These are phyloP conservation scores for Chrysanthemum lavandulifolium DNA, from an alignment of 129 eudicot genomes.

Conservation along the genomic window DNA sequence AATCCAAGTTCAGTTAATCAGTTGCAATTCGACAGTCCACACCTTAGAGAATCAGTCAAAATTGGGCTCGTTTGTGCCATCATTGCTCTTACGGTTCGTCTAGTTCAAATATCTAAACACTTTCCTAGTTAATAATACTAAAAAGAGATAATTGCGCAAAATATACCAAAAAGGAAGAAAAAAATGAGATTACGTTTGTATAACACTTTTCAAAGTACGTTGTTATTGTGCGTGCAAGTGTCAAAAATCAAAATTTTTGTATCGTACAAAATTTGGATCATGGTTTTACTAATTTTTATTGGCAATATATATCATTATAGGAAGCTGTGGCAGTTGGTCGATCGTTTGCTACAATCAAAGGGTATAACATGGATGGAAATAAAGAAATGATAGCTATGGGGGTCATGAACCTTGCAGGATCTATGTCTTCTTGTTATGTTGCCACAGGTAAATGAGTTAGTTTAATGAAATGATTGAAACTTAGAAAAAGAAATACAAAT, in stretches of 20 bases:
- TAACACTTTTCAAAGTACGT: too few relatives aligned
- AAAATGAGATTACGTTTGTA: too few relatives aligned
- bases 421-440: constrained; percentile 80
- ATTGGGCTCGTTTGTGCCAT: constrained; percentile 51
- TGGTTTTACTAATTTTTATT: not conserved
- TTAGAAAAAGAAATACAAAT: not conserved
- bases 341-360: constrained; percentile 75
- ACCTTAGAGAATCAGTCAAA: constrained; percentile 44
- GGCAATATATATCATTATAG: constrained; percentile 26
- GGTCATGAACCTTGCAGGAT: constrained; percentile 72
- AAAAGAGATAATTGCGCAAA: not conserved
- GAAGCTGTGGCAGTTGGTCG: constrained; percentile 87
- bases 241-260: not conserved
- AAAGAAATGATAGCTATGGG: constrained; percentile 93
- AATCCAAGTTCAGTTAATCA: constrained; percentile 49
- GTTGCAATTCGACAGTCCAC: constrained; percentile 51
- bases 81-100: constrained; percentile 48
- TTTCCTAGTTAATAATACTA: not conserved
- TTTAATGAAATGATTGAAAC: not conserved
- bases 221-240: too few relatives aligned
- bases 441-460: constrained; percentile 60
- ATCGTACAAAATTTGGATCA: not conserved
- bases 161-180: too few relatives aligned
- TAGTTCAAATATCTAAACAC: not conserved
- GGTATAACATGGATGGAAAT: constrained; percentile 82